phyloP scores from a whole-genome alignment of 345 rosid genomes.

The Arabidopsis thaliana region DNA sequence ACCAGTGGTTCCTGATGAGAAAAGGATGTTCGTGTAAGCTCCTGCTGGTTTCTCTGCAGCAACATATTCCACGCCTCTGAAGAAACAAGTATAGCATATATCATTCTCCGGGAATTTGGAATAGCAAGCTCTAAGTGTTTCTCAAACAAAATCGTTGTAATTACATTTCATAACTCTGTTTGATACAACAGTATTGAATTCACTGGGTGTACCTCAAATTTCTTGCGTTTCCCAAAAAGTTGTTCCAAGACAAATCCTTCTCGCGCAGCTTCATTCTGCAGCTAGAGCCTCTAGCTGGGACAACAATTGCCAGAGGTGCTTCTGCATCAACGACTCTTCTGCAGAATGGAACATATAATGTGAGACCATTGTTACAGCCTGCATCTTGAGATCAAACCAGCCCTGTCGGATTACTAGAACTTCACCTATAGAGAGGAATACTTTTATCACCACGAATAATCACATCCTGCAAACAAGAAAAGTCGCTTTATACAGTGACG shows the following conservation, averaged over 20 bases:
- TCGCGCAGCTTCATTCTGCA: constrained; percentile 64
- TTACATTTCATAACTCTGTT: neutral
- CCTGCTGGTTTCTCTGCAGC: constrained; percentile 80
- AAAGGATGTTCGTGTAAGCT: constrained; percentile 84
- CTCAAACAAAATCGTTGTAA: neutral
- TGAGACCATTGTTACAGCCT: constrained; percentile 42
- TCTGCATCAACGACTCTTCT: constrained; percentile 89
- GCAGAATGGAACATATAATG: constrained; percentile 50
- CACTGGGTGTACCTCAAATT: constrained; percentile 56
- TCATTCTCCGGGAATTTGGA: neutral
- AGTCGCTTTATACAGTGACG: constrained; percentile 12
- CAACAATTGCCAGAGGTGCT: constrained; percentile 83
- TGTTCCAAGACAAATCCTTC: constrained; percentile 81
- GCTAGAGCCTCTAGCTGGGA: constrained; percentile 63
- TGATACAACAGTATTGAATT: neutral
- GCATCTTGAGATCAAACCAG: constrained; percentile 14
- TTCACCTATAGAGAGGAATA: constrained; percentile 89
- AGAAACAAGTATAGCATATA: constrained; percentile 18
- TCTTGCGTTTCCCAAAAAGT: constrained; percentile 65
- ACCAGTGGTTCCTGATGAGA: constrained; percentile 99
- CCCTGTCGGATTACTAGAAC: constrained; percentile 36
- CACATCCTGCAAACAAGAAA: constrained; percentile 59
- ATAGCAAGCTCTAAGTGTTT: neutral
- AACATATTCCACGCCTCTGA: constrained; percentile 73
- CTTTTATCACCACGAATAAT: constrained; percentile 88